Conservation (phyloP, 2,329 filamentous ascomycete genomes). For the Aspergillus puulaauensis region DNA sequence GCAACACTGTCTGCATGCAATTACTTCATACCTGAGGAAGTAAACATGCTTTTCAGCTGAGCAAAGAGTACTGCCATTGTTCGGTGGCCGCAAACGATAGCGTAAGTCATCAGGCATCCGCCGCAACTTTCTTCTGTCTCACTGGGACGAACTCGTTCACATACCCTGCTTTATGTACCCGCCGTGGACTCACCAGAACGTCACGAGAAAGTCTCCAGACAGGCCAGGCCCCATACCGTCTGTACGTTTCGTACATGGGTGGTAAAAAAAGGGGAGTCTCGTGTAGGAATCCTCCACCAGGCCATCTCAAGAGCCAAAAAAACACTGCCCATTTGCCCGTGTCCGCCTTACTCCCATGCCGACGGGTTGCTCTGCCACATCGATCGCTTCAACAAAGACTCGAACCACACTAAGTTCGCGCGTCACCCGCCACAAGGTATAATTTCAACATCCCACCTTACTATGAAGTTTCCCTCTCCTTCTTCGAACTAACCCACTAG, state of each 20-base stretch:
- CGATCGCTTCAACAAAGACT: conserved; percentile 27
- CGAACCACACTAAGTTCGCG: conserved; percentile 20
- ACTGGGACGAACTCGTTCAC: conserved; percentile 8
- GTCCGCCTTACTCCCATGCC: conserved; percentile 19
- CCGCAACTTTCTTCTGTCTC: conserved; percentile 7
- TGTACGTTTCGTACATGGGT: conserved; percentile 25
- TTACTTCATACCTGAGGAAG: conserved; percentile 4
- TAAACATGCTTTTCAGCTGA: conserved; percentile 13
- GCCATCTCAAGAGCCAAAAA: conserved; percentile 19
- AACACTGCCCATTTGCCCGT: conserved; percentile 24
- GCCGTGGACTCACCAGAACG: conserved; percentile 14
- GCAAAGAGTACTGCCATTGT: not conserved
- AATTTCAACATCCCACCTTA: conserved; percentile 6
- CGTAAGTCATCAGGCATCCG: not conserved
- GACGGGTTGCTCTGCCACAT: conserved; percentile 19
- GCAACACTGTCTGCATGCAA: conserved; percentile 16
- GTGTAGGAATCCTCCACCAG: conserved; percentile 24
- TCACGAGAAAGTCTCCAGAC: conserved; percentile 17
- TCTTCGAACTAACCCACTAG: conserved; percentile 2
- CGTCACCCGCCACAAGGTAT: conserved; percentile 13
- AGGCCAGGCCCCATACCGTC: conserved; percentile 22
- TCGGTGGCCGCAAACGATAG: not conserved
- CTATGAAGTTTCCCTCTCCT: not conserved
- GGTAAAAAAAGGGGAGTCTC: conserved; percentile 29
- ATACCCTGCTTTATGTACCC: conserved; percentile 12